phyloP scores from a whole-genome alignment of 2,329 filamentous ascomycete genomes.

The Zymoseptoria pseudotritici region DNA sequence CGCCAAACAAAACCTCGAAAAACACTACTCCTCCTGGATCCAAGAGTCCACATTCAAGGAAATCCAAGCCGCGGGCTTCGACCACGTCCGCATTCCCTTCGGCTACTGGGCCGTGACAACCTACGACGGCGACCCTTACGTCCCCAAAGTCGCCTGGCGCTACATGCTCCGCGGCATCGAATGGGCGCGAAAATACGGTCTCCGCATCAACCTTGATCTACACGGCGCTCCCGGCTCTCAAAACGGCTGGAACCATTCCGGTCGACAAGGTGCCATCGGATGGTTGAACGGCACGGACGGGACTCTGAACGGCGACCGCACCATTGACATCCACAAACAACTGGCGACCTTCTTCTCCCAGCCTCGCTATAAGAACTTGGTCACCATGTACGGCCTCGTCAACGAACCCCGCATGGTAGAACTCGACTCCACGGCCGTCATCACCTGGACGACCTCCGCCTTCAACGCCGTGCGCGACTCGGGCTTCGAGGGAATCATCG shows the following conservation, averaged over 20 bases:
- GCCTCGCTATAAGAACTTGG: conserved; percentile 81
- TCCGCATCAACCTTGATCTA: conserved; percentile 87
- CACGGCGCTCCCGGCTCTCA: conserved; percentile 89
- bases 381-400: conserved; percentile 86
- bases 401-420: conserved; percentile 84
- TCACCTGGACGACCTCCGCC: conserved; percentile 71
- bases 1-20: conserved; percentile 63
- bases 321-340: conserved; percentile 78
- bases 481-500: conserved; percentile 63
- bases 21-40: conserved; percentile 86
- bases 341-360: conserved; percentile 91
- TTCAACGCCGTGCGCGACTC: conserved; percentile 67
- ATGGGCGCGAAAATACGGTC: conserved; percentile 83
- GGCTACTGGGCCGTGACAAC: conserved; percentile 89
- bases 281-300: conserved; percentile 94
- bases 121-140: conserved; percentile 80
- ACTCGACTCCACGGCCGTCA: conserved; percentile 58
- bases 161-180: conserved; percentile 91
- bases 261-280: conserved; percentile 67
- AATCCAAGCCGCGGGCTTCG: conserved; percentile 79
- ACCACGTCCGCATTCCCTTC: conserved; percentile 93
- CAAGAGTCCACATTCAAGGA: conserved; percentile 76
- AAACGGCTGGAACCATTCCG: conserved; percentile 97
- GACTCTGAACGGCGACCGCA: conserved; percentile 66
- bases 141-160: conserved; percentile 80